phyloP scores from a whole-genome alignment of 1,284 basidiomycete genomes.

The Leccinum subspadiceum region DNA sequence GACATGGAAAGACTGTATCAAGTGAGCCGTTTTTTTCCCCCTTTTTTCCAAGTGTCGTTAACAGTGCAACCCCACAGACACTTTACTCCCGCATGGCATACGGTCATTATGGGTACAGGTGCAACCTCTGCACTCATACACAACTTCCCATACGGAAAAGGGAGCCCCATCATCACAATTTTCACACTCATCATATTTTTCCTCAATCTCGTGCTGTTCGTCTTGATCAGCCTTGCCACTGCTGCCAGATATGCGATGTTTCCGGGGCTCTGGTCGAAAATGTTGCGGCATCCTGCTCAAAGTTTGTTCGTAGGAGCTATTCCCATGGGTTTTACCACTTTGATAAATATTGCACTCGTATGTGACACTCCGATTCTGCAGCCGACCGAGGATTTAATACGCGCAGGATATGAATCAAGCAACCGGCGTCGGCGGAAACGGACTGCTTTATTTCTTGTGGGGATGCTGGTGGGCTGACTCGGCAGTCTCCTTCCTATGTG shows the following conservation, averaged over 20 bases:
- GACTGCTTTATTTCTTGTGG: slow-evolving; percentile 53
- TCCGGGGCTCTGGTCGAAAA: slow-evolving; percentile 44
- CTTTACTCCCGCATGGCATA: slow-evolving; percentile 47
- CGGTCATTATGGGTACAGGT: slow-evolving; percentile 48
- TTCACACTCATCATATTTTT: slow-evolving; percentile 47
- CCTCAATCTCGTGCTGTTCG: slow-evolving; percentile 53
- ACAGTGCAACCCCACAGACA: slow-evolving; percentile 29
- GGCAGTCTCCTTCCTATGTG: slow-evolving; percentile 44
- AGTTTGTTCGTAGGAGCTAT: slow-evolving; percentile 60
- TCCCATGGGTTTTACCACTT: slow-evolving; percentile 60
- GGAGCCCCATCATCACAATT: slow-evolving; percentile 31
- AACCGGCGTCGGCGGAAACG: slow-evolving; percentile 41
- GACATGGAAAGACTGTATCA: slow-evolving; percentile 30
- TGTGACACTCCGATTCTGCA: slow-evolving; percentile 29
- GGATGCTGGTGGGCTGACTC: slow-evolving; percentile 65
- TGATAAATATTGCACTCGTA: slow-evolving; percentile 48
- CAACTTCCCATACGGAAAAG: slow-evolving; percentile 41
- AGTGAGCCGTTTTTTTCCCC: slow-evolving; percentile 4
- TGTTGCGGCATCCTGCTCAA: slow-evolving; percentile 52
- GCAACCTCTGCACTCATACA: slow-evolving; percentile 39
- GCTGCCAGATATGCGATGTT: slow-evolving; percentile 48
- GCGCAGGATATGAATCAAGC: slow-evolving; percentile 31
- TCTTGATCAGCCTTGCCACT: slow-evolving; percentile 43
- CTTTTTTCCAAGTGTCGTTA: background rate
- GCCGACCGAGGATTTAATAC: background rate